Evolutionary conservation across 257 asterid genomes (phyloP).

Genomic region (Ehretia macrophylla): DNA sequence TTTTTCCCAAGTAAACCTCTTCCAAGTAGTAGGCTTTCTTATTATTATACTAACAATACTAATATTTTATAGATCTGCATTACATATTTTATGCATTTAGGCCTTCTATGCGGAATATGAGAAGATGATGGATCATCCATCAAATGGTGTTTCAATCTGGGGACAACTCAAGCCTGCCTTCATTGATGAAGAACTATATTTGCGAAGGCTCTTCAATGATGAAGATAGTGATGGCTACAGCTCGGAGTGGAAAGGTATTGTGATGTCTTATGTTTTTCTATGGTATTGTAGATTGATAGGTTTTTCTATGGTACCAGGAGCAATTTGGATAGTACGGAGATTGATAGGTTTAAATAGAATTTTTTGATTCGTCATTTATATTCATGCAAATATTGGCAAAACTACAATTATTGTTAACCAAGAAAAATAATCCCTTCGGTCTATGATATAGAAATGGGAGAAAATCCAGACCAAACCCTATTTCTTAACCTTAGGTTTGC

Average conservation of each 20-base stretch:
- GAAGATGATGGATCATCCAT: constrained; percentile 58
- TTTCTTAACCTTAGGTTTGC: too few relatives aligned
- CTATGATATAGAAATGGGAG: too few relatives aligned
- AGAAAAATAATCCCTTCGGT: too few relatives aligned
- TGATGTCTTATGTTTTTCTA: neutral
- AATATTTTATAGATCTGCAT: neutral
- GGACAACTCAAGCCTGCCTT: constrained; percentile 64
- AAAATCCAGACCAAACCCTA: too few relatives aligned
- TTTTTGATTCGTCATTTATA: too few relatives aligned
- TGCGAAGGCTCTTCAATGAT: constrained; percentile 51
- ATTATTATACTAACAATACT: too few relatives aligned
- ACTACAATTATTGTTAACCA: too few relatives aligned
- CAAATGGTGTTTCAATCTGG: constrained; percentile 67
- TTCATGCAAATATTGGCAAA: too few relatives aligned
- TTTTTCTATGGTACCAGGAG: neutral
- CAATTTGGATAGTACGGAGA: too few relatives aligned
- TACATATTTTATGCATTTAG: constrained; percentile 25
- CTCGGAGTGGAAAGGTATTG: constrained; percentile 44
- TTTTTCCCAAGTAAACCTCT: neutral
- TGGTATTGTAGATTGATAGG: neutral
- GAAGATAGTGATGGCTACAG: constrained; percentile 42
- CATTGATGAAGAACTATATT: constrained; percentile 56
- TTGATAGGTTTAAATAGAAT: too few relatives aligned
- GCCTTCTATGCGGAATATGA: constrained; percentile 48
- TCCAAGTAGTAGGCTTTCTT: neutral